phyloP scores from a whole-genome alignment of 1,284 basidiomycete species.

The Rhodotorula mucilaginosa region DNA sequence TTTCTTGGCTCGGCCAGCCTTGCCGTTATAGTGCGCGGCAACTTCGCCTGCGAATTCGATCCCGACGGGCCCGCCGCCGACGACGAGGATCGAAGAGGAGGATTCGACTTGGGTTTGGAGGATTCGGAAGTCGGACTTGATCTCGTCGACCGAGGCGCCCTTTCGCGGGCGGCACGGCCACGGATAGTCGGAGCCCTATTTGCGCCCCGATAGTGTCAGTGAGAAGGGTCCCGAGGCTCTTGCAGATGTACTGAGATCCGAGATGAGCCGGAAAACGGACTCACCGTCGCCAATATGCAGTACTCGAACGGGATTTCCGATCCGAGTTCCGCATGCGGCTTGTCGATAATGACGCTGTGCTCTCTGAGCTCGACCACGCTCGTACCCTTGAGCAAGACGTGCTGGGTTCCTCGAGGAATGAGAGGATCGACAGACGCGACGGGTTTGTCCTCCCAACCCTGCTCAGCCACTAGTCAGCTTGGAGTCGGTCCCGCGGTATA shows the following conservation, averaged over 20 bases:
- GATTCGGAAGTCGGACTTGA: slow-evolving; percentile 14
- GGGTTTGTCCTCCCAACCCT: slow-evolving; percentile 27
- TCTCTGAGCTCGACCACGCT: slow-evolving; percentile 48
- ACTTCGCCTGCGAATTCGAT: slow-evolving; percentile 52
- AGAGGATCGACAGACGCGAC: slow-evolving; percentile 45
- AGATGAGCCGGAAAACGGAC: neutral
- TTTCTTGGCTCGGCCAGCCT: slow-evolving; percentile 20
- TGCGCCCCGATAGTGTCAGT: too few relatives aligned
- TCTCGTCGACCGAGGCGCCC: slow-evolving; percentile 8
- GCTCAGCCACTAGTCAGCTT: neutral
- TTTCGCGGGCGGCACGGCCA: slow-evolving; percentile 26
- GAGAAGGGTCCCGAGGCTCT: too few relatives aligned
- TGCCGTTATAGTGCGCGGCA: slow-evolving; percentile 31
- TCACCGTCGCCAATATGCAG: slow-evolving; percentile 33
- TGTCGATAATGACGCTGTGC: slow-evolving; percentile 47
- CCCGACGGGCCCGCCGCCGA: slow-evolving; percentile 54
- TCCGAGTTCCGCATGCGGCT: slow-evolving; percentile 36
- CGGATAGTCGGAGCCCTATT: slow-evolving; percentile 33
- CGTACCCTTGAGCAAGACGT: slow-evolving; percentile 38
- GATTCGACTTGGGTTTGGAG: slow-evolving; percentile 42
- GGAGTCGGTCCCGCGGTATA: neutral
- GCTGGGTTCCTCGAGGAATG: slow-evolving; percentile 45
- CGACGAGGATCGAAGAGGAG: slow-evolving; percentile 47
- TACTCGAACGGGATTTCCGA: slow-evolving; percentile 46
- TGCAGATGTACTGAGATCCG: too few relatives aligned